These are phyloP conservation scores for Claviceps maximensis DNA, from an alignment of 2,329 filamentous ascomycete species.

Conservation along the genomic window DNA sequence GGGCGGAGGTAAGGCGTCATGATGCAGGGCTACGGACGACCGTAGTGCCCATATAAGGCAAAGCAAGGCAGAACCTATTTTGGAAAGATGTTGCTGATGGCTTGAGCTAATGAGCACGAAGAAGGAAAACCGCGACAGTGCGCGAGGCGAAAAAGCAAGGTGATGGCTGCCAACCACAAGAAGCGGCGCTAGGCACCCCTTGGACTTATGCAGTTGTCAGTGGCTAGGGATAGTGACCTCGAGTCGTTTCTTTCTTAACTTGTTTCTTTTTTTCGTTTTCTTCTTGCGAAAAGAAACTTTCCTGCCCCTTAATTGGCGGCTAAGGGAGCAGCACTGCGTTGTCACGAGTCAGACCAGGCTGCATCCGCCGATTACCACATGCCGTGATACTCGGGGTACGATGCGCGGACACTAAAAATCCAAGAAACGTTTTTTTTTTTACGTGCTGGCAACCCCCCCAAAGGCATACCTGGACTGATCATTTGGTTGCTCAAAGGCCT, in stretches of 20 bases:
- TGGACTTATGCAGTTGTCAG: background rate
- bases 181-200: background rate
- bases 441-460: background rate
- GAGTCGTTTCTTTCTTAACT: background rate
- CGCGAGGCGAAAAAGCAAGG: constrained; percentile 6
- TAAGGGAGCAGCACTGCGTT: background rate
- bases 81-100: background rate
- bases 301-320: background rate
- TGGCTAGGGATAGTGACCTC: background rate
- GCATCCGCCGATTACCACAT: background rate
- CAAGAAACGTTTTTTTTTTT: background rate
- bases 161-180: background rate
- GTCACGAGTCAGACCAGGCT: background rate
- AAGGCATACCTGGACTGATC: background rate
- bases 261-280: background rate
- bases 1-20: constrained; percentile 2
- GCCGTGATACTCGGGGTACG: background rate
- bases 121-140: constrained; percentile 5
- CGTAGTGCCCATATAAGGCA: constrained; percentile 4
- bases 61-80: constrained; percentile 4
- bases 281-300: background rate
- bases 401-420: background rate
- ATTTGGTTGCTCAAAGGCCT: too few species aligned
- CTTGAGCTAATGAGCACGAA: constrained; percentile 2
- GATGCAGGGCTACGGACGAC: constrained; percentile 3